These are phyloP conservation scores for Zymoseptoria pseudotritici DNA, from an alignment of 2,329 filamentous ascomycete species.

Conservation along the genomic window DNA sequence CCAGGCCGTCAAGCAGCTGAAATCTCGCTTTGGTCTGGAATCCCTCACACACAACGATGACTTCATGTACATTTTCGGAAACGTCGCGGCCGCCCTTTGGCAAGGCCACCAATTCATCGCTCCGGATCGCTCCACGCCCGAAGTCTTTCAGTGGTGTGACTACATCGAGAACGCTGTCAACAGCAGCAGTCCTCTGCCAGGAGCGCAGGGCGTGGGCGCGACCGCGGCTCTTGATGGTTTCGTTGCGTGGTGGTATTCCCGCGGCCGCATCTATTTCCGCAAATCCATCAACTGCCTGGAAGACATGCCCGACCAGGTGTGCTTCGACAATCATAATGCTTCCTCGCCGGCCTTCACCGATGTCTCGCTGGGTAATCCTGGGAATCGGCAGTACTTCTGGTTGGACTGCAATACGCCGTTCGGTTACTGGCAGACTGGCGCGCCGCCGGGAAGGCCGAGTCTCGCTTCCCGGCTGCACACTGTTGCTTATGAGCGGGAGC, in stretches of 20 bases:
- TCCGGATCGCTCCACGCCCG: slow-evolving; percentile 25
- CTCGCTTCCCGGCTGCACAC: slow-evolving; percentile 47
- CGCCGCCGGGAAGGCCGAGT: slow-evolving; percentile 37
- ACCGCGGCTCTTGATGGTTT: slow-evolving; percentile 47
- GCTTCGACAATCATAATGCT: slow-evolving; percentile 48
- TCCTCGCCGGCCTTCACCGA: slow-evolving; percentile 46
- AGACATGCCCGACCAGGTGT: slow-evolving; percentile 35
- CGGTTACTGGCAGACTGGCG: slow-evolving; percentile 49
- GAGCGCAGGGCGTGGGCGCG: slow-evolving; percentile 44
- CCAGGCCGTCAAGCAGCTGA: slow-evolving; percentile 34
- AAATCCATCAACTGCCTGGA: slow-evolving; percentile 41
- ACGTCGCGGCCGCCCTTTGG: slow-evolving; percentile 51
- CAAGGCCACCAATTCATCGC: slow-evolving; percentile 44
- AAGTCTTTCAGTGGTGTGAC: slow-evolving; percentile 39
- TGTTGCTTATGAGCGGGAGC: slow-evolving; percentile 47
- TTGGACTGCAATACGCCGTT: slow-evolving; percentile 57
- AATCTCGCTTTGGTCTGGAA: slow-evolving; percentile 45
- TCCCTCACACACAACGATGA: slow-evolving; percentile 44
- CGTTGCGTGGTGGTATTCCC: slow-evolving; percentile 26
- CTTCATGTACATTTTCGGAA: slow-evolving; percentile 41
- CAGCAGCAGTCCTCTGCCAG: slow-evolving; percentile 25
- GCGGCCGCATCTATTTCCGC: slow-evolving; percentile 39
- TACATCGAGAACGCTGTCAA: slow-evolving; percentile 30
- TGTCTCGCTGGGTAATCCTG: slow-evolving; percentile 37
- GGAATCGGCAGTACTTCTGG: slow-evolving; percentile 52